Base-by-base conservation (phyloP, 176 grass and related monocot genomes). In the Hsuehochloa calcarea region DNA sequence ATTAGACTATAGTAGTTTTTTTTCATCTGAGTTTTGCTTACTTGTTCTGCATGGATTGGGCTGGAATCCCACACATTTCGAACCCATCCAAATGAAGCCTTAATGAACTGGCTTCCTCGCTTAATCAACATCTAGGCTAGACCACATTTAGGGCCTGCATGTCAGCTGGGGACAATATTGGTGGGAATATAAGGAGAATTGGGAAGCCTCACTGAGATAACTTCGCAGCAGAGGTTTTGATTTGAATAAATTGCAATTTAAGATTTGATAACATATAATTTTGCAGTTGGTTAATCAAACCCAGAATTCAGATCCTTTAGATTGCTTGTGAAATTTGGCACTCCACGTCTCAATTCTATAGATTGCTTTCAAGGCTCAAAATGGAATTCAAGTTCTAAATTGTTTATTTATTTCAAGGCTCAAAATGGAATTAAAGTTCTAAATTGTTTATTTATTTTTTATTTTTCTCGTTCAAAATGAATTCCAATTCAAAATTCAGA, bases 241-340 rank as follows among this genome's bases (percentile, higher is more conserved):
- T 62, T 85, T 85, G 17, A 39, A 61, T 52, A 40, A 69, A 50
- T 60, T 69, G n/a, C 60, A 70, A 52, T 69, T 16, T 56, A 81
- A 72, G 66, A 63, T 47, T 77, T 77, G 23, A 4, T 1, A 27
- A 37, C 67, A 41, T 78, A 60, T 45, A 62, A 37, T 49, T 79
- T 50, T 79, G 22, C 54, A 19, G 43, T 26, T 75, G 45, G 34
- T 52, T 75, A n/a, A 6, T 50, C 27, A 79, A 80, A 63, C 10
- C 3, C 20, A 51, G 0, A 78, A 68, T 62, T 79, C 46, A 68
- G 25, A 65, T 74, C 74, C 10, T 80, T 68, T 39, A 74, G 45
- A 26, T 55, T 74, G 6, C 26, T 74, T 80, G 14, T 80, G 51
- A 64, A 51, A 71, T 71, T 63, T 63, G 65, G 3, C 38, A 73